These are phyloP conservation scores for Penicillium lividum DNA, from an alignment of 495 filamentous ascomycete species.

Conservation along the genomic window DNA sequence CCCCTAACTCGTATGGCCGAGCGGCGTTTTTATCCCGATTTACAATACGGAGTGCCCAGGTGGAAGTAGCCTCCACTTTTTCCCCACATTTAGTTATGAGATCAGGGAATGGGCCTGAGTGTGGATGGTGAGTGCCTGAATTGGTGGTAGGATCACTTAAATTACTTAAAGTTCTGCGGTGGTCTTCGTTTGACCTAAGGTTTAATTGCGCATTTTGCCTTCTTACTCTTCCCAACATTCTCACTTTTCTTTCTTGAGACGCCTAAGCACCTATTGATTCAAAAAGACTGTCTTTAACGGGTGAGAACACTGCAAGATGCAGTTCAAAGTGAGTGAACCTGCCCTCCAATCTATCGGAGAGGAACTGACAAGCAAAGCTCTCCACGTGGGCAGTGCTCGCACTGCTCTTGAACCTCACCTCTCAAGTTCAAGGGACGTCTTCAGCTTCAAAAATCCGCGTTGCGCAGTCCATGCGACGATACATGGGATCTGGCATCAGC, in stretches of 20 bases:
- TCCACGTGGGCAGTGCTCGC: constrained; percentile 18
- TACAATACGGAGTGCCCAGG: background rate
- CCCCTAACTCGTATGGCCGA: background rate
- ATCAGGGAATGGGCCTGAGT: constrained; percentile 15
- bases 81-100: constrained; percentile 24
- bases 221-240: background rate
- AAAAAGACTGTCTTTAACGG: background rate
- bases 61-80: constrained; percentile 16
- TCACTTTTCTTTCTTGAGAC: background rate
- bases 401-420: constrained; percentile 17
- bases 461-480: constrained; percentile 14
- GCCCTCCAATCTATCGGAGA: background rate
- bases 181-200: background rate
- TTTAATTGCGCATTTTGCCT: background rate
- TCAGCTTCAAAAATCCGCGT: constrained; percentile 14
- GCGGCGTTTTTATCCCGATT: background rate
- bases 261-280: background rate
- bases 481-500: constrained; percentile 10
- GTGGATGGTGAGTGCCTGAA: constrained; percentile 18
- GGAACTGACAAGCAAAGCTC: constrained; percentile 4
- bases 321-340: constrained; percentile 20
- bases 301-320: constrained; percentile 21
- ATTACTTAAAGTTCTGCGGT: constrained; percentile 1
- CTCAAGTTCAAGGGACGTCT: constrained; percentile 11
- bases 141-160: constrained; percentile 7